Conservation (phyloP, 2,329 filamentous ascomycete species). For the Trichoderma sp. region DNA sequence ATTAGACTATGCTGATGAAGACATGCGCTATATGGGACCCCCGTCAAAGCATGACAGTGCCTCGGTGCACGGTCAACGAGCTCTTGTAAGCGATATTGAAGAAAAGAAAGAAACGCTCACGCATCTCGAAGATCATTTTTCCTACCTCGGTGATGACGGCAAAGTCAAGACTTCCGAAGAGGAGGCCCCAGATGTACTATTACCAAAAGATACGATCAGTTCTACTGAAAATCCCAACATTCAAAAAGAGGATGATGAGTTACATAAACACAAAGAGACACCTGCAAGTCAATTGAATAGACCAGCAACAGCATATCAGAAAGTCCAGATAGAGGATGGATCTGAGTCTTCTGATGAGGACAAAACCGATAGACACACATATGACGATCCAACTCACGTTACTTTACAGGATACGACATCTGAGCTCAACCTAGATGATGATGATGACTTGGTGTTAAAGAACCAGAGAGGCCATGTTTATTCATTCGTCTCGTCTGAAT, state of each 20-base stretch:
- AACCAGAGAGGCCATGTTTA: rapidly evolving
- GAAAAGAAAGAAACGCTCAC: not conserved
- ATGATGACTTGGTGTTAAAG: not conserved
- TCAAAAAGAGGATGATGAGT: too few species aligned
- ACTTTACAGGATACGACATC: not conserved
- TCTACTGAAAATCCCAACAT: not conserved
- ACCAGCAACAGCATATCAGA: not conserved
- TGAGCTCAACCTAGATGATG: not conserved
- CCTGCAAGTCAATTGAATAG: not conserved
- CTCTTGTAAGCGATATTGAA: not conserved
- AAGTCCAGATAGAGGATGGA: not conserved
- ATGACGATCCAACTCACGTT: not conserved
- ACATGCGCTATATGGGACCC: not conserved
- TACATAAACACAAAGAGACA: not conserved
- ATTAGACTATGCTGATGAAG: not conserved
- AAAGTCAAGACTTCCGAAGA: not conserved
- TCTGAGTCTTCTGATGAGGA: not conserved
- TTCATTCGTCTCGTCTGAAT: rapidly evolving
- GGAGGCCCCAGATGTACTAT: not conserved
- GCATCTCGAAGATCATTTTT: not conserved
- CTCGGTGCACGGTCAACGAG: not conserved
- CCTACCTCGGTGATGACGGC: not conserved
- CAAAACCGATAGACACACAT: not conserved
- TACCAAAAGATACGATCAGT: not conserved
- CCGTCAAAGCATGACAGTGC: not conserved